Percentiles rank a stretch among this genome's conserved stretches.
These are phyloP conservation scores for Trichoderma harzianum DNA, from an alignment of 2,329 filamentous ascomycete species.

Conservation along the genomic window DNA sequence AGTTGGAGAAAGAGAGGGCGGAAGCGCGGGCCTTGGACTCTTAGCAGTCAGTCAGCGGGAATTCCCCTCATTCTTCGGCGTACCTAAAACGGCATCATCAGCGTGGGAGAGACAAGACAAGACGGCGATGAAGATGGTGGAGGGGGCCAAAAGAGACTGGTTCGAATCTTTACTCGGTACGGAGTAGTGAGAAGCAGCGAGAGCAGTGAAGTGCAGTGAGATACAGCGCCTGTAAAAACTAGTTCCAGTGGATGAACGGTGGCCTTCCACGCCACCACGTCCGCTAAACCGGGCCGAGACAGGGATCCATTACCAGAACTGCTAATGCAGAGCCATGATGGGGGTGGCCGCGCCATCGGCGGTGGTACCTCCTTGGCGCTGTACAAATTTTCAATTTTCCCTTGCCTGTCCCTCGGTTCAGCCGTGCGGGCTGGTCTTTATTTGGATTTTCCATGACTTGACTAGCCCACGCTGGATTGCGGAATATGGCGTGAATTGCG, in stretches of 20 bases:
- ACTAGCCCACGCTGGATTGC: background rate
- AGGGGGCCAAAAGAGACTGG: background rate
- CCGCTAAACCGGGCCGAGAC: slow-evolving; percentile 4
- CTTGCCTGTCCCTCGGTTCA: background rate
- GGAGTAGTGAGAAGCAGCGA: background rate
- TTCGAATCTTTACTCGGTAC: background rate
- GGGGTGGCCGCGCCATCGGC: background rate
- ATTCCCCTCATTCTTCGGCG: background rate
- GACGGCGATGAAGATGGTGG: background rate
- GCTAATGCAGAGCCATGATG: background rate
- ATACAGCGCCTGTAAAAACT: background rate
- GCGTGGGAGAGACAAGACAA: background rate
- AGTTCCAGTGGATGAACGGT: background rate
- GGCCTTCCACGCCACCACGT: background rate
- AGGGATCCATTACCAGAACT: background rate
- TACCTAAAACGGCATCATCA: background rate
- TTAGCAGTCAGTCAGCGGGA: background rate
- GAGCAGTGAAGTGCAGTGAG: background rate
- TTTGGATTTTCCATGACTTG: background rate
- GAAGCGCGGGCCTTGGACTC: background rate
- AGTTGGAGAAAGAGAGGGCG: background rate
- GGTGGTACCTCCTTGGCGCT: background rate
- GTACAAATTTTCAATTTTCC: background rate
- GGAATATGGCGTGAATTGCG: background rate
- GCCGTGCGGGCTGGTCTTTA: background rate